Evolutionary conservation across 345 rosid genomes (phyloP).

Genomic region (Populus ilicifolia): DNA sequence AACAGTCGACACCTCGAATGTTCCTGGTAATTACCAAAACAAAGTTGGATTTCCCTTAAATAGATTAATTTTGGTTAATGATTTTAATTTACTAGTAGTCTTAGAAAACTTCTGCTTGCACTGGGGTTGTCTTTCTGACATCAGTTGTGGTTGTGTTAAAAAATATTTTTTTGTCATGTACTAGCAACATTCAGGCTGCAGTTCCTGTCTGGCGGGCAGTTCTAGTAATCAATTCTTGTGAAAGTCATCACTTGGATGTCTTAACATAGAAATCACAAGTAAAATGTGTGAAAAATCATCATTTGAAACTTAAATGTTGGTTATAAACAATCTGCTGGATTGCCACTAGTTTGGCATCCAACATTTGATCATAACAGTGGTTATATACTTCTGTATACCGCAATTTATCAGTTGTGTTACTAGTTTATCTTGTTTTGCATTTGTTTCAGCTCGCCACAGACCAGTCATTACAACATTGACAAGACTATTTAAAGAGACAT

Average conservation of each 20-base stretch:
- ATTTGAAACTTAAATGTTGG: not conserved
- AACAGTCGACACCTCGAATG: slow-evolving; percentile 80
- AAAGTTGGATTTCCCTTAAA: not conserved
- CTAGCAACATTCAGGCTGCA: not conserved
- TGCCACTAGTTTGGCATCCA: not conserved
- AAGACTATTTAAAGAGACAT: slow-evolving; percentile 91
- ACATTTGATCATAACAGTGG: not conserved
- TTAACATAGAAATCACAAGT: not conserved
- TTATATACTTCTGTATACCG: not conserved
- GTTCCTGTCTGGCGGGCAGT: not conserved
- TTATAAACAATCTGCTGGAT: not conserved
- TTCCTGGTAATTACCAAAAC: slow-evolving; percentile 54
- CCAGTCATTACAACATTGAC: slow-evolving; percentile 71
- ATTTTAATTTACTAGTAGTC: not conserved
- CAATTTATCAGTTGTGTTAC: not conserved
- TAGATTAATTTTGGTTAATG: not conserved
- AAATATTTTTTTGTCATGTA: too few species aligned
- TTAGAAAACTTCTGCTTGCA: not conserved
- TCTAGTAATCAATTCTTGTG: not conserved
- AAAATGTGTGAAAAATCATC: not conserved
- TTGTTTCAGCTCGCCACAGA: slow-evolving; percentile 65
- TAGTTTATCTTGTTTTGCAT: slow-evolving; percentile 4
- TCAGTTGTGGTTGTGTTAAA: not conserved
- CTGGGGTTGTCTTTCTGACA: not conserved
- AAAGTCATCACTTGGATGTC: not conserved